phyloP scores from a whole-genome alignment of 2,329 filamentous ascomycete genomes.

The Orbilia brochopaga region DNA sequence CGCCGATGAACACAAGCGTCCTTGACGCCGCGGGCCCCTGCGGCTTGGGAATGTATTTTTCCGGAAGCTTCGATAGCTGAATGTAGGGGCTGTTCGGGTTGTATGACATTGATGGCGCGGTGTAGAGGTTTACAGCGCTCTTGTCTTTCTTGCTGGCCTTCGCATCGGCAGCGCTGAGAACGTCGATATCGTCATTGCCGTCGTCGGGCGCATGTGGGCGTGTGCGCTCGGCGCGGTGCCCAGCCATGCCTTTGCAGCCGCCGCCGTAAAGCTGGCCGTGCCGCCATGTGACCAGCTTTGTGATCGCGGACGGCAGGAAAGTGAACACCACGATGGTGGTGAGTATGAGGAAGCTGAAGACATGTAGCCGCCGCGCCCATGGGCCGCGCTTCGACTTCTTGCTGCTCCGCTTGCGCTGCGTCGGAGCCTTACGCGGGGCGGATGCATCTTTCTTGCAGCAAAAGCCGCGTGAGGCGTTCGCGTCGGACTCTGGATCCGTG shows the following conservation, averaged over 20 bases:
- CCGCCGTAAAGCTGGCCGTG: slow-evolving; percentile 39
- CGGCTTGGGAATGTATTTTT: slow-evolving; percentile 34
- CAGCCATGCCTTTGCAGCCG: slow-evolving; percentile 23
- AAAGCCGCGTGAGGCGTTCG: background rate
- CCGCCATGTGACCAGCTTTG: slow-evolving; percentile 40
- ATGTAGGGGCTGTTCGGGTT: slow-evolving; percentile 38
- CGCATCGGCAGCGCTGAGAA: background rate
- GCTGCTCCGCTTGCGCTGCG: background rate
- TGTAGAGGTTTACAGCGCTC: slow-evolving; percentile 11
- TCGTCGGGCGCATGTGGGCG: background rate
- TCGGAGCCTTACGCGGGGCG: background rate
- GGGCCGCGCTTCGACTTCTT: slow-evolving; percentile 16
- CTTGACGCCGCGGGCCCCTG: slow-evolving; percentile 61
- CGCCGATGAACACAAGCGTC: slow-evolving; percentile 82
- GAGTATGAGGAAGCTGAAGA: slow-evolving; percentile 28
- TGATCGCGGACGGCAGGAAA: slow-evolving; percentile 24
- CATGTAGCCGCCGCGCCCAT: slow-evolving; percentile 36
- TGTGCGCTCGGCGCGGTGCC: background rate
- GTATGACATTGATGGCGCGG: slow-evolving; percentile 8
- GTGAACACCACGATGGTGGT: slow-evolving; percentile 45
- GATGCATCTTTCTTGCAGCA: background rate
- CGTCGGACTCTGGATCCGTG: slow-evolving; percentile 26
- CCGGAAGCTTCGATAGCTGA: slow-evolving; percentile 26
- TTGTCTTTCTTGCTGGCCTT: slow-evolving; percentile 9
- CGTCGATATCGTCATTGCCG: background rate